Percentiles rank a stretch among this genome's conserved stretches.
These are phyloP conservation scores for Claviceps quebecensis DNA, from an alignment of 2,329 filamentous ascomycete species.

Conservation along the genomic window DNA sequence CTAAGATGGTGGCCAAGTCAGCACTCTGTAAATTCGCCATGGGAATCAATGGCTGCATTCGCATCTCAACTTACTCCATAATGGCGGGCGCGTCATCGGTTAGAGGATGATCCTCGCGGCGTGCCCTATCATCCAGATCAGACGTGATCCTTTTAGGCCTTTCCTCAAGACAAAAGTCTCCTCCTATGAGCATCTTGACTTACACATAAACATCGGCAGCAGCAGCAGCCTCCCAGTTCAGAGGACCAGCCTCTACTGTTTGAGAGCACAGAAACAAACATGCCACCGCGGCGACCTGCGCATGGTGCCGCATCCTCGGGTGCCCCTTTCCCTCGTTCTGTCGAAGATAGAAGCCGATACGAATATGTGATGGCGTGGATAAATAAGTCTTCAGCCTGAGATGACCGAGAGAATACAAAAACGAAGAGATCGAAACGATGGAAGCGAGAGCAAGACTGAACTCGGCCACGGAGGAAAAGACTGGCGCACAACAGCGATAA, in stretches of 20 bases:
- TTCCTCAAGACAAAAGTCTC: neutral
- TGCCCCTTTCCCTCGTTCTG: neutral
- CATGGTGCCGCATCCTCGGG: constrained; percentile 1
- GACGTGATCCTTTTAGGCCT: neutral
- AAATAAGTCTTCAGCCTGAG: neutral
- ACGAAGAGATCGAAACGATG: neutral
- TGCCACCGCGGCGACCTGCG: constrained; percentile 11
- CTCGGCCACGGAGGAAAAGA: neutral
- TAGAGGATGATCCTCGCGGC: constrained; percentile 7
- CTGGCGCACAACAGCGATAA: neutral
- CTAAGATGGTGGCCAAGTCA: neutral
- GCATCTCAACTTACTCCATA: neutral
- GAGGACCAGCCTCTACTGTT: constrained; percentile 21
- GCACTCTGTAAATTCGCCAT: neutral
- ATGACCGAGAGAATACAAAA: neutral
- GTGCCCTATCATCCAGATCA: constrained; percentile 8
- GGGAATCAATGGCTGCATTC: neutral
- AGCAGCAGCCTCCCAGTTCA: constrained; percentile 17
- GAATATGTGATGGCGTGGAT: neutral
- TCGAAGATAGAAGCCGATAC: neutral
- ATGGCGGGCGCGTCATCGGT: neutral
- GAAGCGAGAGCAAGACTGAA: neutral
- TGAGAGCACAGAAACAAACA: constrained; percentile 16
- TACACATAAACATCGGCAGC: constrained; percentile 11
- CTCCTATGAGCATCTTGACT: constrained; percentile 3